Percentiles rank a stretch among this genome's conserved stretches.
These are phyloP conservation scores for Ophiostoma triangulosporum DNA, from an alignment of 2,329 filamentous ascomycete species.

Conservation along the genomic window DNA sequence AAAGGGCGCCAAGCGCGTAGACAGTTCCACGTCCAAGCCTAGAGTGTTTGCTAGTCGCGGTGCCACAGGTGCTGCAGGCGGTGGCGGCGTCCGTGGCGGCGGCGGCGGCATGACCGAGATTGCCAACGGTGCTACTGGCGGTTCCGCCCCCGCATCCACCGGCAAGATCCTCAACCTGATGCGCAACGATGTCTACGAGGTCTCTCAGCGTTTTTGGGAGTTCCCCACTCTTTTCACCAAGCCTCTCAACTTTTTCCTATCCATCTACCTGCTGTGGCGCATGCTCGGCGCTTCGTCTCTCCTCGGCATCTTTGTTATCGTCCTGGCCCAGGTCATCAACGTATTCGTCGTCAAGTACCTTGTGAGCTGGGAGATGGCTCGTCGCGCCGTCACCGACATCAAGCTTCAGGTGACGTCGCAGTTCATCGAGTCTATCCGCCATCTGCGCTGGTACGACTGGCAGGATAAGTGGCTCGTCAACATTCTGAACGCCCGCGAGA, in stretches of 20 bases:
- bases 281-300: conserved; percentile 72
- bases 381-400: conserved; percentile 61
- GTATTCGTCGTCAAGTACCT: conserved; percentile 51
- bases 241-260: conserved; percentile 63
- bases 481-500: conserved; percentile 54
- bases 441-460: conserved; percentile 73
- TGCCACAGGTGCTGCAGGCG: not conserved
- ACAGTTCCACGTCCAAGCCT: conserved; percentile 7
- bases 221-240: conserved; percentile 62
- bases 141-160: conserved; percentile 53
- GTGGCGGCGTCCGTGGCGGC: conserved; percentile 4
- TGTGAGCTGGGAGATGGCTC: conserved; percentile 53
- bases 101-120: conserved; percentile 6
- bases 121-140: conserved; percentile 1
- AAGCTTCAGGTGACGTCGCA: conserved; percentile 72
- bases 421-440: conserved; percentile 75
- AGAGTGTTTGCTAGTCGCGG: conserved; percentile 5
- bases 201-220: conserved; percentile 80
- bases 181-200: conserved; percentile 68
- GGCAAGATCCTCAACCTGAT: conserved; percentile 86
- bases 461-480: conserved; percentile 59
- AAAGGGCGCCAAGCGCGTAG: conserved; percentile 18
- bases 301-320: conserved; percentile 55
- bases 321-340: conserved; percentile 57
- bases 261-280: conserved; percentile 59